These are phyloP conservation scores for Taphrina deformans DNA, from an alignment of 1,139 yeast species.

Conservation along the genomic window DNA sequence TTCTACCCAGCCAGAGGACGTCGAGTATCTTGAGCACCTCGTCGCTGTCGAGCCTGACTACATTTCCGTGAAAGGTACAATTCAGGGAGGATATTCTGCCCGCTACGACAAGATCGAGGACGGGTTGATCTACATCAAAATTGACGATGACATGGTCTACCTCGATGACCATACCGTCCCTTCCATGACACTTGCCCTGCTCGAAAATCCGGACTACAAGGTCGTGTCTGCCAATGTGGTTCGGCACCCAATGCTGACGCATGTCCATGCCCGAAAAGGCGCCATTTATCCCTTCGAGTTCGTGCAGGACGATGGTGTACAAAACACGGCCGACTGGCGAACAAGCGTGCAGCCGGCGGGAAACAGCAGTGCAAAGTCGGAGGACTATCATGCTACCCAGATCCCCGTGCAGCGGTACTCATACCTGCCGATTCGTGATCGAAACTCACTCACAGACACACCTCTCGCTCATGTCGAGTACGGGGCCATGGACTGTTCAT, in stretches of 20 bases:
- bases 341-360: background rate
- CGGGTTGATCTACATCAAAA: background rate
- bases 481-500: background rate
- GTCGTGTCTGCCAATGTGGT: background rate
- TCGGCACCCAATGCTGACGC: background rate
- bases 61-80: background rate
- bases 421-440: background rate
- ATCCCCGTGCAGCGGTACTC: background rate
- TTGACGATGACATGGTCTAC: background rate
- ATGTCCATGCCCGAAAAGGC: background rate
- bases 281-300: background rate
- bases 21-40: background rate
- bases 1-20: background rate
- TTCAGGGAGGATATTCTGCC: background rate
- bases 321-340: background rate
- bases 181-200: background rate
- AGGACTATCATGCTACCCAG: background rate
- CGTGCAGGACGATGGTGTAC: background rate
- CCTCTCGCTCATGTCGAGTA: background rate
- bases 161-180: background rate
- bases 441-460: background rate
- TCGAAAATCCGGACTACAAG: background rate
- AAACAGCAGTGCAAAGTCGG: background rate
- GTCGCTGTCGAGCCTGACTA: background rate
- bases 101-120: background rate